These are phyloP conservation scores for Pestalotiopsis sp. DNA, from an alignment of 2,329 filamentous ascomycete species.

Conservation along the genomic window DNA sequence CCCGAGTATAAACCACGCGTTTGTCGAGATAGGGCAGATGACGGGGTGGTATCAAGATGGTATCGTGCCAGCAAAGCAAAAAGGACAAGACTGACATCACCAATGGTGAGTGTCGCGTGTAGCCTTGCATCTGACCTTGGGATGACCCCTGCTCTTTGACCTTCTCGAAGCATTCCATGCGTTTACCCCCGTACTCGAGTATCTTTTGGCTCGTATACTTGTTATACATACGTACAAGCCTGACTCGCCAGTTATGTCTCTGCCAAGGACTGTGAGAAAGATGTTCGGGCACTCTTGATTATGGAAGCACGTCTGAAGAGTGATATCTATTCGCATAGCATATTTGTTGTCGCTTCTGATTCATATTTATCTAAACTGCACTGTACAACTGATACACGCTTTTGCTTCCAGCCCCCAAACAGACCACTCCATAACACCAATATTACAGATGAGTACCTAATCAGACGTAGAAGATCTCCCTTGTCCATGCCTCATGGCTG, in stretches of 20 bases:
- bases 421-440: not conserved
- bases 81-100: no score
- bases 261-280: no score
- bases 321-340: not conserved
- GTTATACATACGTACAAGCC: not conserved
- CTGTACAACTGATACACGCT: not conserved
- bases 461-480: not conserved
- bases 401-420: not conserved
- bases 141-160: not conserved
- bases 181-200: not conserved
- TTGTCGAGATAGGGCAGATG: no score
- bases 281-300: not conserved
- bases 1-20: no score
- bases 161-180: conserved; percentile 11
- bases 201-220: not conserved
- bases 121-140: conserved; percentile 7
- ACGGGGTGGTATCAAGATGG: no score
- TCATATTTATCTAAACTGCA: not conserved
- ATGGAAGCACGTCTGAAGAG: not conserved
- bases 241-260: not conserved
- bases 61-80: no score
- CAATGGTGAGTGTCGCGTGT: not conserved
- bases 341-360: not conserved
- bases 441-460: not conserved
- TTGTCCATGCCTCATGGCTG: not conserved